Conservation (phyloP, 306 rosid genomes). For the Corylus avellana region DNA sequence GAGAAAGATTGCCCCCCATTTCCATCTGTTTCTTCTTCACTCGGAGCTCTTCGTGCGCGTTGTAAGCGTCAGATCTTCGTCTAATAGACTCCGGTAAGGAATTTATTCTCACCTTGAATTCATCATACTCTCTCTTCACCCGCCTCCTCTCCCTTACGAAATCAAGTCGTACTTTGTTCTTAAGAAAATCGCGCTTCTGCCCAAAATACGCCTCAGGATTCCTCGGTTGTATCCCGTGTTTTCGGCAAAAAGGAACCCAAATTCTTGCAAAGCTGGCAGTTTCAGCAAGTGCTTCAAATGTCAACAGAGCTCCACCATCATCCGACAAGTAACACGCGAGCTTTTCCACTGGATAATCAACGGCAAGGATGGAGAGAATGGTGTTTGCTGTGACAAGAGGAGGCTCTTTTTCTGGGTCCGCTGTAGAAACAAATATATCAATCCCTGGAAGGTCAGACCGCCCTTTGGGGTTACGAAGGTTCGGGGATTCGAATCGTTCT, state of each 20-base stretch:
- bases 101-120: constrained; percentile 79
- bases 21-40: constrained; percentile 82
- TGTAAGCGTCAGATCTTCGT: constrained; percentile 82
- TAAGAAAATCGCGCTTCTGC: constrained; percentile 76
- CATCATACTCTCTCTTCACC: constrained; percentile 87
- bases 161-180: constrained; percentile 83
- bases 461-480: constrained; percentile 79
- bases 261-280: constrained; percentile 75
- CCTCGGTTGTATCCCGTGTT: constrained; percentile 70
- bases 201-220: constrained; percentile 87
- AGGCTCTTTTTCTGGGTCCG: constrained; percentile 89
- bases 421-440: constrained; percentile 86
- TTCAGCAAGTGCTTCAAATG: constrained; percentile 88
- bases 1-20: constrained; percentile 48
- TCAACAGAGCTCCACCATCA: constrained; percentile 81
- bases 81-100: constrained; percentile 81
- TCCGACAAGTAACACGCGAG: constrained; percentile 84
- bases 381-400: constrained; percentile 88
- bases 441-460: constrained; percentile 81
- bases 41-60: constrained; percentile 81
- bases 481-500: constrained; percentile 71
- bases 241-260: constrained; percentile 86
- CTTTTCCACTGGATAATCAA: constrained; percentile 80
- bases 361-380: constrained; percentile 82
- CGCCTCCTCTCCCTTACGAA: constrained; percentile 81